Evolutionary conservation across 768 basidiomycete genomes (phyloP).

Genomic region (Postia placenta): DNA sequence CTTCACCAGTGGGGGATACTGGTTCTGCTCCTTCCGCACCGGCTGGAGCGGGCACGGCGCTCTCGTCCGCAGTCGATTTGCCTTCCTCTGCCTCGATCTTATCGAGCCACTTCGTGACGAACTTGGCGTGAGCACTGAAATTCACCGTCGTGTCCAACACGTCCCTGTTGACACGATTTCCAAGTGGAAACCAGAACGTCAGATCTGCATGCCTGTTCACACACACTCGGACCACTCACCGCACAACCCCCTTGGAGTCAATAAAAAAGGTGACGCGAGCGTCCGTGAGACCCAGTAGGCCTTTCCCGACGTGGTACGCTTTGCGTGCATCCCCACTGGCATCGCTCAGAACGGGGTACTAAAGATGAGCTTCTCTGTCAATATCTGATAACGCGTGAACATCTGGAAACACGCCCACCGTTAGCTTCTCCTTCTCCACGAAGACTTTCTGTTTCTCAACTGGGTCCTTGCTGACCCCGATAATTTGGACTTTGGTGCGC

Average conservation of each 20-base stretch:
- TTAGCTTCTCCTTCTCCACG: constrained; percentile 62
- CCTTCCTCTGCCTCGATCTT: constrained; percentile 37
- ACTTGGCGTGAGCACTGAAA: constrained; percentile 61
- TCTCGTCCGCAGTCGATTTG: too few species aligned
- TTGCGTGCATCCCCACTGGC: constrained; percentile 52
- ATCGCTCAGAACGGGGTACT: constrained; percentile 83
- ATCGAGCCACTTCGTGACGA: constrained; percentile 63
- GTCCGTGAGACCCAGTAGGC: constrained; percentile 57
- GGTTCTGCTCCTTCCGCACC: too few species aligned
- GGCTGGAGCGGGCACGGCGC: too few species aligned
- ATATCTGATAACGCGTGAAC: constrained; percentile 4
- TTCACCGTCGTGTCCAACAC: constrained; percentile 55
- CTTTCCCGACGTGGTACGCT: constrained; percentile 60
- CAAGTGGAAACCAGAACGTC: constrained; percentile 1
- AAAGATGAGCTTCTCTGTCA: background rate
- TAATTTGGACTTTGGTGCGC: constrained; percentile 52
- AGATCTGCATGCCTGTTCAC: constrained; percentile 3
- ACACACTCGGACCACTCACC: constrained; percentile 30
- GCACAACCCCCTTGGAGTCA: constrained; percentile 61
- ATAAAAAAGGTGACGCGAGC: constrained; percentile 74
- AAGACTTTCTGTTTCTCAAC: constrained; percentile 71
- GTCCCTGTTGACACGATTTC: constrained; percentile 34
- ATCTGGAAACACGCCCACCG: constrained; percentile 33
- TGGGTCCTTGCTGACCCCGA: constrained; percentile 72
- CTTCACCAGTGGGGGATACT: too few species aligned